Evolutionary conservation across 163 green algal genomes (phyloP), one percentile per base, ranked within the genome.

Genomic region (Trebouxia gelatinosa): DNA sequence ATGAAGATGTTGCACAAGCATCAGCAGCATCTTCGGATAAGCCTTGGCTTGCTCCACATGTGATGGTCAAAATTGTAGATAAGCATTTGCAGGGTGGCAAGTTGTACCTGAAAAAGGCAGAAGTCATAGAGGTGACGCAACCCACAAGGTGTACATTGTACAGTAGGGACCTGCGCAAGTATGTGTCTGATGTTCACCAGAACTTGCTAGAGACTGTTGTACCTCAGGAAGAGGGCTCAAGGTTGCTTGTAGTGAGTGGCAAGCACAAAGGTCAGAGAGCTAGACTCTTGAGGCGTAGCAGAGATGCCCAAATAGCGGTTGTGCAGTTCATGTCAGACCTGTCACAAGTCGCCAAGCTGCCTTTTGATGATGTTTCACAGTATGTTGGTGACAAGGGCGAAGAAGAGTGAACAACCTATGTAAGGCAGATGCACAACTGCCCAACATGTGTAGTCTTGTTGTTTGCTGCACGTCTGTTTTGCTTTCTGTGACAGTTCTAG

Each of bases 101-200:
- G 74, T 82, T 95, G 35, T 99, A 99, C 79, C 87, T 99, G 9
- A 96, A 97, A 76, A 98, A 98, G 80, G 95, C 85, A 0, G 84
- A 80, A 11, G 79, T 99, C 46, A 78, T 95, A 70, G 95, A 99
- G 79, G 93, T 99, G 37, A 75, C 78, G 34, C 81, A 89, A 32
- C 93, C 92, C 0, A 90, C 85, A n/a, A 58, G 72, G 0, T 96
- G 90, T 58, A 89, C 94, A 29, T 78, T 99, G 48, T 58, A 84
- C 16, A 61, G 98, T 28, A 89, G 95, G 9, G 87, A 91, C 23
- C 78, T 75, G 0, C 68, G 81, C 17, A 68, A 89, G 51, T 78
- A 83, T 17, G 31, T 94, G 13, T 64, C 82, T 38, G 67, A 90
- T 74, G 67, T 97, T 62, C 67, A 74, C 1, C 88, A 99, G 62